Evolutionary conservation across 306 rosid genomes (phyloP), one percentile per base, ranked within the genome.

Genomic region (Mimosa pudica): DNA sequence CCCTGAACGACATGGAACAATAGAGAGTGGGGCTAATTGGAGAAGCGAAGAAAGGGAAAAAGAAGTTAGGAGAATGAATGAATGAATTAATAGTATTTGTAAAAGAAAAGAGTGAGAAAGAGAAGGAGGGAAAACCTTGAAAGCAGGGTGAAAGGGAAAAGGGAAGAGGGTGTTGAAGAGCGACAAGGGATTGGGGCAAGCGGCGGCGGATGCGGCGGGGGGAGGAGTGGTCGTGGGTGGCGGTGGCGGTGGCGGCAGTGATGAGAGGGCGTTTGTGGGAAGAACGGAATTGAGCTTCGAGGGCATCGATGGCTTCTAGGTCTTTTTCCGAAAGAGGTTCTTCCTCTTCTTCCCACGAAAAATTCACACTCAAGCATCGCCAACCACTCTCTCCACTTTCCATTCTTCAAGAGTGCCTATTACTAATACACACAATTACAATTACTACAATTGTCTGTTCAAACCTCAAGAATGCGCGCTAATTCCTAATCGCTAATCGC

Each of bases 321-420:
- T 92, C 91, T 85, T 92, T 84, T 10, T 87, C 88, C 2, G 96
- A 82, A 52, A 94, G 79, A 12, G 92, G 86, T n/a, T 92, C 88
- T 12, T 78, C 89, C 20, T 92, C 88, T 12, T 78, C 89, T 17
- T 84, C 87, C 18, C 49, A 80, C 30, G 30, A 24, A 24, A 24
- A 24, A 24, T 24, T 24, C 30, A 24, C 30, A 24, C 30, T 0
- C 30, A 24, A 24, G 30, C 30, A 38, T 38, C 78, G 84, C 20
- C 70, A 12, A 16, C 73, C 75, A 74, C 35, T 47, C 45, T 51
- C 74, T 10, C 17, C 42, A 41, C 42, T 62, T 62, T 62, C 42
- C 68, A 62, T 62, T 70, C 16, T 13, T 20, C 18, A 33, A 13
- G 4, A 48, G 3, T 63, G 38, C n/a, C 42, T 1, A 5, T 63